These are phyloP conservation scores for Penicillium mononematosum DNA, from an alignment of 495 filamentous ascomycete genomes.

Conservation along the genomic window DNA sequence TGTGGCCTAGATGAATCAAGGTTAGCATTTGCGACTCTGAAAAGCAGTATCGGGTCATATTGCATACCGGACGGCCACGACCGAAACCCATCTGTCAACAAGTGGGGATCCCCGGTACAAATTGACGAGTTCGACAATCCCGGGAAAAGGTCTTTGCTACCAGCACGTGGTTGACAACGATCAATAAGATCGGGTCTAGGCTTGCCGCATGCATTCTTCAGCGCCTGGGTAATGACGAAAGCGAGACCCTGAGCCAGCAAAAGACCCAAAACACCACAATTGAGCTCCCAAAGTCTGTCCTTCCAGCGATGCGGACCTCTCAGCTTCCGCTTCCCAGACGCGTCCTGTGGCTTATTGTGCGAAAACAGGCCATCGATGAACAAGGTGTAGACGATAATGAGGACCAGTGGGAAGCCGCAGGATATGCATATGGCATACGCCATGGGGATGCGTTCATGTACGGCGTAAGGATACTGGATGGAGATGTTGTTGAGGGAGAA, in stretches of 20 bases:
- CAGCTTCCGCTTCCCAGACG: conserved; percentile 49
- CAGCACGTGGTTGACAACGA: conserved; percentile 56
- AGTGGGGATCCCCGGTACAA: conserved; percentile 61
- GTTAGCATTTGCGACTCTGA: conserved; percentile 6
- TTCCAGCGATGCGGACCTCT: conserved; percentile 67
- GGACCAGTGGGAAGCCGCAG: conserved; percentile 56
- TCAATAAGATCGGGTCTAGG: conserved; percentile 78
- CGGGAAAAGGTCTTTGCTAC: conserved; percentile 36
- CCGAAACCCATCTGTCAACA: conserved; percentile 82
- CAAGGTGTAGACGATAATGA: conserved; percentile 71
- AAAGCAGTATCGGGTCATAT: not conserved
- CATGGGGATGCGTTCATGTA: conserved; percentile 69
- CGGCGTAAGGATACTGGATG: conserved; percentile 71
- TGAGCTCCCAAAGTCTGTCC: conserved; percentile 75
- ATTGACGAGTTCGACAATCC: conserved; percentile 65
- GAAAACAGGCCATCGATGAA: conserved; percentile 68
- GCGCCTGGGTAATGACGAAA: conserved; percentile 75
- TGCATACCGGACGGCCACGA: conserved; percentile 72
- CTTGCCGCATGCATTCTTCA: conserved; percentile 87
- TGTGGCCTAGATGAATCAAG: conserved; percentile 45
- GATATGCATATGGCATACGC: conserved; percentile 54
- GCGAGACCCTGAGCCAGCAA: conserved; percentile 62
- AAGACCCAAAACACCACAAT: conserved; percentile 75
- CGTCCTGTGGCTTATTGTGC: conserved; percentile 53
- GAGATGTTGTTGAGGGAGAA: conserved; percentile 60